Conservation (phyloP, 306 rosid genomes). For the Cucurbita moschata region DNA sequence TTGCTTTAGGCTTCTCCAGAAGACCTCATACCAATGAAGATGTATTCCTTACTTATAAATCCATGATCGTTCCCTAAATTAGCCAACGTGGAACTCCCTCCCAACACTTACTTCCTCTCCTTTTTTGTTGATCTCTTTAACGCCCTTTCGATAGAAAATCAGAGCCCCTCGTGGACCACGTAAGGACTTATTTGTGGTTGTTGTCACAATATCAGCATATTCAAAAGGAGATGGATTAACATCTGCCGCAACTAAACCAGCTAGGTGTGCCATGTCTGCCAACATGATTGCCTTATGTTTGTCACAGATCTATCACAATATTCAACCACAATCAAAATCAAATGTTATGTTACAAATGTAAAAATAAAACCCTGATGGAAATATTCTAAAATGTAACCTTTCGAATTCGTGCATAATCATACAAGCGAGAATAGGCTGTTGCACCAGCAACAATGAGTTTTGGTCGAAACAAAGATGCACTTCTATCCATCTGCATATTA, state of each 20-base stretch:
- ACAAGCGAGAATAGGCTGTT: too few relatives aligned
- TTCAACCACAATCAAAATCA: neutral
- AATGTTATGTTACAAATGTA: neutral
- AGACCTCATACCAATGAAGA: too few relatives aligned
- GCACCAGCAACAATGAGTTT: neutral
- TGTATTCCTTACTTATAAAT: too few relatives aligned
- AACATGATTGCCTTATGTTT: constrained; percentile 31
- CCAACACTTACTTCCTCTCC: constrained; percentile 67
- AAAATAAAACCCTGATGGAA: neutral
- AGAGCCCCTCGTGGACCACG: constrained; percentile 98
- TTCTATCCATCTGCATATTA: constrained; percentile 26
- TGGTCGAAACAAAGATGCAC: constrained; percentile 27
- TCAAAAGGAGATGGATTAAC: constrained; percentile 36
- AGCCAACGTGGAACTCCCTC: too few relatives aligned
- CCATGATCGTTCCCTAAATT: too few relatives aligned
- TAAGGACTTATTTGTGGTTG: constrained; percentile 88
- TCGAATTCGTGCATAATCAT: too few relatives aligned
- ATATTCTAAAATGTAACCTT: neutral
- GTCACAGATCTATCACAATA: constrained; percentile 24
- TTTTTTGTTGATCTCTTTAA: constrained; percentile 69
- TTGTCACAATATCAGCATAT: constrained; percentile 53
- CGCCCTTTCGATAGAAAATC: constrained; percentile 83
- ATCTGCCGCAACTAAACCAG: constrained; percentile 31
- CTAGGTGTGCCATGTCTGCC: constrained; percentile 36
- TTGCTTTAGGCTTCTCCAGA: too few relatives aligned